Evolutionary conservation across 2,329 filamentous ascomycete species (phyloP).

Genomic region (Botrytis elliptica): DNA sequence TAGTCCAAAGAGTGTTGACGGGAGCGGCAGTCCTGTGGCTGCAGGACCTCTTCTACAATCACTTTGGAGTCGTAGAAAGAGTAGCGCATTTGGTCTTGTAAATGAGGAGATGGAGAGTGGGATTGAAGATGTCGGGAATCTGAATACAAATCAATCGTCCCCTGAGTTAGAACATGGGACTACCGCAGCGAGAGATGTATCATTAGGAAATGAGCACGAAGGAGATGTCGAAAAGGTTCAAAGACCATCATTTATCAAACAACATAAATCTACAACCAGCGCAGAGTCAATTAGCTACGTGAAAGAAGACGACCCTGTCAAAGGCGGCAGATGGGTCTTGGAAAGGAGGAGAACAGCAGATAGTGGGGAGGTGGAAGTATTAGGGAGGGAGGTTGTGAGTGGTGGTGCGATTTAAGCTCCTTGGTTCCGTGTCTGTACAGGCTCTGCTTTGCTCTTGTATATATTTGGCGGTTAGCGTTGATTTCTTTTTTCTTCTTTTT

Average conservation of each 20-base stretch:
- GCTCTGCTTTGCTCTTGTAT: neutral
- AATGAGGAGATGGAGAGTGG: constrained; percentile 21
- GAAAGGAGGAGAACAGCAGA: constrained; percentile 67
- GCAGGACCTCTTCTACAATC: constrained; percentile 7
- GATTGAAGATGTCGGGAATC: constrained; percentile 21
- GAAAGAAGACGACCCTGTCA: constrained; percentile 58
- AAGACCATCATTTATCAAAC: constrained; percentile 17
- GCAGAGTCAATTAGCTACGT: constrained; percentile 70
- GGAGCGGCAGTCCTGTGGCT: constrained; percentile 33
- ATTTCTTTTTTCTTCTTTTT: neutral
- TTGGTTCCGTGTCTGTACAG: neutral
- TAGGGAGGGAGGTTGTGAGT: constrained; percentile 56
- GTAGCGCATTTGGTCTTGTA: constrained; percentile 18
- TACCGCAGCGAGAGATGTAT: neutral
- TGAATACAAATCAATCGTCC: neutral
- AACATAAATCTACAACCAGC: constrained; percentile 54
- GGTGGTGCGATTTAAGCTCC: constrained; percentile 9
- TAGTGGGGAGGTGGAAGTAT: constrained; percentile 62
- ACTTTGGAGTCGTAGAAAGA: constrained; percentile 15
- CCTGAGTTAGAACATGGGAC: constrained; percentile 22
- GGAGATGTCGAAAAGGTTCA: constrained; percentile 36
- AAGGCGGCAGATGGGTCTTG: constrained; percentile 62
- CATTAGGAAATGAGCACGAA: neutral
- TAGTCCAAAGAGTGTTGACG: constrained; percentile 37
- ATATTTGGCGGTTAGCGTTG: neutral